phyloP scores from a whole-genome alignment of 371 early-diverging fungal genomes.

The Mucor racemosus region DNA sequence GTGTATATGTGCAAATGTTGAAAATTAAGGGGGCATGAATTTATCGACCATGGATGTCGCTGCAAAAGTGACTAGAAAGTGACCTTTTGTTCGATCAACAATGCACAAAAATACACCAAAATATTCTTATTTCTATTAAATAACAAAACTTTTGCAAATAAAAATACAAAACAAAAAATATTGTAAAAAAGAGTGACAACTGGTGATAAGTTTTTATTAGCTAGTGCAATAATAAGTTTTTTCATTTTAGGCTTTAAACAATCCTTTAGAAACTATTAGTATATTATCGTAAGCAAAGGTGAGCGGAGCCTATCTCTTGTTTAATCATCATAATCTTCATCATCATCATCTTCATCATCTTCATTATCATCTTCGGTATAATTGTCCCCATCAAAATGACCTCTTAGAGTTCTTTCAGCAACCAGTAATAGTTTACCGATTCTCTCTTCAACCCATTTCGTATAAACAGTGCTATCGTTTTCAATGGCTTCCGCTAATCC shows the following conservation, averaged over 20 bases:
- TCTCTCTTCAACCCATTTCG: slow-evolving; percentile 7
- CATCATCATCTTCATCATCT: not conserved
- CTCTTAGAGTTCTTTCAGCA: slow-evolving; percentile 10
- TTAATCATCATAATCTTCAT: not conserved
- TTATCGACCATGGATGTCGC: not conserved
- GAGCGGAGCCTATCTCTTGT: not conserved
- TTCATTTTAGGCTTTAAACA: no score
- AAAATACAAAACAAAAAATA: no score
- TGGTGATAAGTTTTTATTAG: no score
- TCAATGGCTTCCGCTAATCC: slow-evolving; percentile 40
- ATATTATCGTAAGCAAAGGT: not conserved
- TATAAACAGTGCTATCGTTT: not conserved
- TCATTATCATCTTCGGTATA: slow-evolving; percentile 7
- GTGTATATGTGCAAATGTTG: no score
- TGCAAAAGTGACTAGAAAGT: slow-evolving; percentile 11
- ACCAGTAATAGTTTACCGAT: not conserved
- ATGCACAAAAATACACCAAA: not conserved
- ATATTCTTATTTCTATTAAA: slow-evolving; percentile 3
- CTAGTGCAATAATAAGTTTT: no score
- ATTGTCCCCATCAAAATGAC: not conserved
- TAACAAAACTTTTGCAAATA: not conserved
- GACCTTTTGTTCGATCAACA: not conserved
- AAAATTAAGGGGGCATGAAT: slow-evolving; percentile 9
- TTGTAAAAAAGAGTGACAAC: no score
- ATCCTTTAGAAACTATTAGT: no score